Conservation (phyloP, 164 flowering plant genomes). For the Sextonia rubra region DNA sequence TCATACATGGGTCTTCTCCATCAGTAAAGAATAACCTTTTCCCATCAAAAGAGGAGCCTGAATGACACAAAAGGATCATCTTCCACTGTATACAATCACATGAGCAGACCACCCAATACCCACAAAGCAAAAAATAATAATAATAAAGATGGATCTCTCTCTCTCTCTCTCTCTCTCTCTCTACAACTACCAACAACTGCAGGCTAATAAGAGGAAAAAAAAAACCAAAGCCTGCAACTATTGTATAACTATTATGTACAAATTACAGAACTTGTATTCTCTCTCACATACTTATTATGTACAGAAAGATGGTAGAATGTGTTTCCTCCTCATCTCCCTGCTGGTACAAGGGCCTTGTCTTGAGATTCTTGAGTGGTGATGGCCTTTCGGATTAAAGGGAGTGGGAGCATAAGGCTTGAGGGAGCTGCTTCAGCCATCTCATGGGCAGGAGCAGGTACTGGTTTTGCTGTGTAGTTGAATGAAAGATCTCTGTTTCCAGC, state of each 20-base stretch:
- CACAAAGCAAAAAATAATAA: not conserved
- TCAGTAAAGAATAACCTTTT: too few species aligned
- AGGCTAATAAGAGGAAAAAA: constrained; percentile 11
- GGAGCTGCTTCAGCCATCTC: constrained; percentile 13
- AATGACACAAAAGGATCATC: too few species aligned
- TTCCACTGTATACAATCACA: not conserved
- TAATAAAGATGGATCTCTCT: too few species aligned
- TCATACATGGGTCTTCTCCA: too few species aligned
- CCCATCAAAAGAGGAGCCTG: too few species aligned
- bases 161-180: too few species aligned
- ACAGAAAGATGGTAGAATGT: not conserved
- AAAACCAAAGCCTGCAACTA: constrained; percentile 21
- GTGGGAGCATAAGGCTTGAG: constrained; percentile 12
- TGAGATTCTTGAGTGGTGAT: constrained; percentile 11
- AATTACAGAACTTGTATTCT: not conserved
- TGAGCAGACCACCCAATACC: not conserved
- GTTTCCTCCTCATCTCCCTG: constrained; percentile 25
- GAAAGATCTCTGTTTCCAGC: constrained; percentile 68
- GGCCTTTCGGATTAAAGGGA: constrained; percentile 18
- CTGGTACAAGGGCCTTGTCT: constrained; percentile 21
- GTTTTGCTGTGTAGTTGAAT: constrained; percentile 45
- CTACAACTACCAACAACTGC: constrained; percentile 10
- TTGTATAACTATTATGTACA: not conserved
- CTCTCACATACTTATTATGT: constrained; percentile 4
- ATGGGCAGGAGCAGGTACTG: constrained; percentile 15